Evolutionary conservation across 768 basidiomycete genomes (phyloP), one percentile per base, ranked within the genome.

Genomic region (Pseudohyphozyma bogoriensis): DNA sequence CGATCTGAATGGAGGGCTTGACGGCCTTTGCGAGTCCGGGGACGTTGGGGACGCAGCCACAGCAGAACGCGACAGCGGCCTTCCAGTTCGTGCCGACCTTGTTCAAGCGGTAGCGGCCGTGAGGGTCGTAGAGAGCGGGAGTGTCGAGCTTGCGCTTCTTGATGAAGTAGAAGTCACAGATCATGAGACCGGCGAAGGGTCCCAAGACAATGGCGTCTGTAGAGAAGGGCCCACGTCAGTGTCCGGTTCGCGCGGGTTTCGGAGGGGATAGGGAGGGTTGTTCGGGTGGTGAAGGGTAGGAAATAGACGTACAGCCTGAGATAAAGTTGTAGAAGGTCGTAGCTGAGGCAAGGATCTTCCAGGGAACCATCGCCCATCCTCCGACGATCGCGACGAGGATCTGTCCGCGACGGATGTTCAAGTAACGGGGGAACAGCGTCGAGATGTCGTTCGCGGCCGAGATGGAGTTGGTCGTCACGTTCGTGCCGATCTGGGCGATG

Each of bases 131-230:
- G 80, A 92, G 84, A 6, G 86, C 83, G 7, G 88, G 87, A 1
- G 59, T 55, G 65, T 66, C 58, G 40, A 59, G 51, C 1, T 53
- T 52, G 37, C 82, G 77, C 59, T 73, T 75, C 69, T 89, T 85
- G 28, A 92, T 76, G 45, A 91, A 70, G 86, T 85, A 89, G 69
- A 85, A 89, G 81, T 69, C 68, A 26, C 49, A 31, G 1, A 47
- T 54, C 44, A 69, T 42, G n/a, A 65, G 22, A 7, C 33, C 67
- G 6, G 59, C 54, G 29, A 64, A 85, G 1, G 89, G 89, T 0
- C 87, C 87, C 26, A 92, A 77, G 71, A 93, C 88, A 26, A 90
- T 83, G 0, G 87, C 84, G 69, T 89, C 91, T 4, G 86, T 87
- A 28, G 79, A 80, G 83, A 89, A 85, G 74, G n/a, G n/a, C n/a